Base-by-base conservation (phyloP, 495 filamentous ascomycete genomes). In the Immersiella caudata region DNA sequence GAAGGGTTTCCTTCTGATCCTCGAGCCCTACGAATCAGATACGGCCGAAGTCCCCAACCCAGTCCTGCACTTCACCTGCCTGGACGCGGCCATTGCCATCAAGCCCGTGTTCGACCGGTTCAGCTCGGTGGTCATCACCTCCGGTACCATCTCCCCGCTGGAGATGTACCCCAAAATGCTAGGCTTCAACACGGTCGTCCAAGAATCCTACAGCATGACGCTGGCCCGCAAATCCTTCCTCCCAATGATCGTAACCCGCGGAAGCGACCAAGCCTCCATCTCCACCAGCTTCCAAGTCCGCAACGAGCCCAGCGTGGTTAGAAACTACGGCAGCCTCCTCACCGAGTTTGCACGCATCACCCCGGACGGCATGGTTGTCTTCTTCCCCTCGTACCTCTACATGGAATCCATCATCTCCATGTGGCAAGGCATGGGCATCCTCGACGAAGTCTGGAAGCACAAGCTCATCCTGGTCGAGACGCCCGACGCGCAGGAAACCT, bases 101-200 rank as follows among this genome's bases (percentile, higher is more conserved):
- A 97, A 94, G 73, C 96, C 96, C 1, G 93, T 99, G 9, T 96
- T 98, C 74, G 95, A 99, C 63, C 90, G 96, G 36, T 99, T 99
- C 77, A 91, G 89, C 73, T 97, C 96, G 7, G 96, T 99, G 63
- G 94, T 99, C 78, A 97, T 99, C 76, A 99, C 96, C 6, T 98
- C 96, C 0, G 96, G 96, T 21, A 99, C 96, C 3, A 90, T 99
- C 60, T 97, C 95, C 0, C 96, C 96, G 0, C 77, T 99, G 5
- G 96, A 99, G 76, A 98, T 99, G 93, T 99, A 98, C 75, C 96
- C 96, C 0, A 97, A 97, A 72, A 97, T 99, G 95, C 88, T 99
- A 11, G 91, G 90, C 52, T 99, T 99, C 79, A 84, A 81, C 2
- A 90, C 93, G 12, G 94, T 97, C 18, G 88, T 98, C 33, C 93